Percentiles rank a stretch among this genome's conserved stretches.
Evolutionary conservation across 108 stramenopile genomes (phyloP).

Genomic region (Cyclotella atomus): DNA sequence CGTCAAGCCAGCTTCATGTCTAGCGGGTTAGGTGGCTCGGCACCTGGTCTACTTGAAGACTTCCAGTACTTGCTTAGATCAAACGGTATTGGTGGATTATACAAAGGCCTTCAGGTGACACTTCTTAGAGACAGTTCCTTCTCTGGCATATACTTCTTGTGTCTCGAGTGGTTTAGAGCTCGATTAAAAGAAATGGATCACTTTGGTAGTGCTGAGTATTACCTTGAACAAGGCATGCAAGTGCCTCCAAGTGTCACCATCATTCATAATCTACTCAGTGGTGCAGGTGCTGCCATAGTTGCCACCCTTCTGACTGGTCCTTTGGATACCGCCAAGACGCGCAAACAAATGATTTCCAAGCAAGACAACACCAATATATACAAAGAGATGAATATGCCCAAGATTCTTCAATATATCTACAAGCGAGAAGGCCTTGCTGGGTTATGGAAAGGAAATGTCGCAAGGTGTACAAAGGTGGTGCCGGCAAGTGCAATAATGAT

Average conservation of each 20-base stretch:
- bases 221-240: constrained; percentile 7
- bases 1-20: constrained; percentile 59
- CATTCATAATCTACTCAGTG: constrained; percentile 75
- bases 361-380: not conserved
- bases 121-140: constrained; percentile 95
- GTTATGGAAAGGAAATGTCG: constrained; percentile 84
- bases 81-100: constrained; percentile 71
- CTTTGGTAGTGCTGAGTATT: constrained; percentile 9
- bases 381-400: not conserved
- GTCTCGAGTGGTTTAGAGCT: constrained; percentile 66
- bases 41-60: constrained; percentile 53
- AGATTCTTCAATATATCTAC: constrained; percentile 38
- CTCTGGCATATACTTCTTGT: constrained; percentile 89
- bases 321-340: constrained; percentile 95
- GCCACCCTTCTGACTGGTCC: constrained; percentile 92
- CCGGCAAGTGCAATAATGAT: constrained; percentile 98
- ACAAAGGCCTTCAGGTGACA: constrained; percentile 83
- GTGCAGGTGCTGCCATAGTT: constrained; percentile 78
- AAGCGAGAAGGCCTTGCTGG: constrained; percentile 60
- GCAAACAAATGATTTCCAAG: constrained; percentile 62
- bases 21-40: not conserved
- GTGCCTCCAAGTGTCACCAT: constrained; percentile 10
- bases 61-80: constrained; percentile 55
- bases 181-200: not conserved
- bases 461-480: constrained; percentile 90